A percentile compares a stretch with the other conserved stretches of the same genome.
These are phyloP conservation scores for Citrus australasica DNA, from an alignment of 345 rosid genomes.

Conservation along the genomic window DNA sequence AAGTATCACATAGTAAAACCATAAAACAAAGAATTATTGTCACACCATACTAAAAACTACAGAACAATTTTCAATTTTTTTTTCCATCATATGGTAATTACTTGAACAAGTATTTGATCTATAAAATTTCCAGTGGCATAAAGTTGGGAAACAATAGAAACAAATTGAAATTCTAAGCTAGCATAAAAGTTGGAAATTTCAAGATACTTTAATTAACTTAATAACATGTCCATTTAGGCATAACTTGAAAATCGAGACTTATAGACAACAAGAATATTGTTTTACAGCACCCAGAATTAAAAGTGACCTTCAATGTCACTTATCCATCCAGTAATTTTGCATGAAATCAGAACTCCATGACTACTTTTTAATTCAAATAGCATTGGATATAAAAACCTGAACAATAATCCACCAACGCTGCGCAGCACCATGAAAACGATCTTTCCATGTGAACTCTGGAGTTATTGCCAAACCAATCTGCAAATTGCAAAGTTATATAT, in stretches of 20 bases:
- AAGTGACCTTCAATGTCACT: background rate
- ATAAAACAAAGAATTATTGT: background rate
- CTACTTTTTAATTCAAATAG: slow-evolving; percentile 1
- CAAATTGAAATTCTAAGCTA: background rate
- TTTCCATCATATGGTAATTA: background rate
- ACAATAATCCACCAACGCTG: slow-evolving; percentile 98
- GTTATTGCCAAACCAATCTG: slow-evolving; percentile 89
- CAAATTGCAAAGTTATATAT: slow-evolving; percentile 10
- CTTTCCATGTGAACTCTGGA: slow-evolving; percentile 89
- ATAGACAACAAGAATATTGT: background rate
- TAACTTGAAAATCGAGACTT: background rate
- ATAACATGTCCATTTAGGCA: background rate
- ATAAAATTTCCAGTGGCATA: background rate
- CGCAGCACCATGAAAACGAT: slow-evolving; percentile 85
- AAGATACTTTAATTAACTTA: background rate
- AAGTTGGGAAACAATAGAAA: background rate
- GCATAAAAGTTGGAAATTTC: background rate
- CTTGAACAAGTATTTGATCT: background rate
- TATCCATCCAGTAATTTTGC: background rate
- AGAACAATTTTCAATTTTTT: background rate
- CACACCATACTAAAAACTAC: background rate
- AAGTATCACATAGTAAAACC: background rate
- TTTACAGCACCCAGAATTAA: background rate
- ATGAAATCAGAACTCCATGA: background rate
- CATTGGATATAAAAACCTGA: slow-evolving; percentile 47